phyloP scores from a whole-genome alignment of 305 asterid species.

The Fraxinus nigra region DNA sequence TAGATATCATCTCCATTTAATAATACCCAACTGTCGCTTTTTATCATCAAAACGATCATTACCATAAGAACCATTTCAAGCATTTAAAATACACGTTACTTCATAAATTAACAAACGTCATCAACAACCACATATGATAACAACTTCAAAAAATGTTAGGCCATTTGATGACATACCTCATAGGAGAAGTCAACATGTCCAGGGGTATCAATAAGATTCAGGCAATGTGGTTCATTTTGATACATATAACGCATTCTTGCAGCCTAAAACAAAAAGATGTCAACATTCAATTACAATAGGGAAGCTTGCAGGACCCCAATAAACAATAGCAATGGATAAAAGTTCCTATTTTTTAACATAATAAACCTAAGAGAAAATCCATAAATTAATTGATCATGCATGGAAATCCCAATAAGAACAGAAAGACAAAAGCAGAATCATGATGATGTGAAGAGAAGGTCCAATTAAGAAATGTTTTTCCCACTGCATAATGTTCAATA shows the following conservation, averaged over 20 bases:
- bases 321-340: slow-evolving; percentile 5
- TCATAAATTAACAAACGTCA: slow-evolving; percentile 8
- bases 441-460: neutral
- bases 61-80: slow-evolving; percentile 16
- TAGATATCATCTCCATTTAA: neutral
- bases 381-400: neutral
- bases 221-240: slow-evolving; percentile 74
- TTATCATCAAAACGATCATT: neutral
- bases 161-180: slow-evolving; percentile 57
- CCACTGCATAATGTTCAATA: neutral
- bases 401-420: neutral
- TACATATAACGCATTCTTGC: slow-evolving; percentile 88
- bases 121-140: neutral
- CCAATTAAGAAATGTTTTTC: slow-evolving; percentile 4
- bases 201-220: slow-evolving; percentile 96
- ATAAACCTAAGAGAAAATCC: neutral
- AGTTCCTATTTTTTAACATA: slow-evolving; percentile 1
- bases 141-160: slow-evolving; percentile 9
- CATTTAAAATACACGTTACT: slow-evolving; percentile 1
- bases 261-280: slow-evolving; percentile 52
- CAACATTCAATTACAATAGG: slow-evolving; percentile 8
- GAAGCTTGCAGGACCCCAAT: neutral
- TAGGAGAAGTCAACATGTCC: slow-evolving; percentile 99
- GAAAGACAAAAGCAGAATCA: neutral
- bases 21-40: slow-evolving; percentile 3